Base-by-base conservation (phyloP, 169 alveolate species). In the Eimeria acervulina region DNA sequence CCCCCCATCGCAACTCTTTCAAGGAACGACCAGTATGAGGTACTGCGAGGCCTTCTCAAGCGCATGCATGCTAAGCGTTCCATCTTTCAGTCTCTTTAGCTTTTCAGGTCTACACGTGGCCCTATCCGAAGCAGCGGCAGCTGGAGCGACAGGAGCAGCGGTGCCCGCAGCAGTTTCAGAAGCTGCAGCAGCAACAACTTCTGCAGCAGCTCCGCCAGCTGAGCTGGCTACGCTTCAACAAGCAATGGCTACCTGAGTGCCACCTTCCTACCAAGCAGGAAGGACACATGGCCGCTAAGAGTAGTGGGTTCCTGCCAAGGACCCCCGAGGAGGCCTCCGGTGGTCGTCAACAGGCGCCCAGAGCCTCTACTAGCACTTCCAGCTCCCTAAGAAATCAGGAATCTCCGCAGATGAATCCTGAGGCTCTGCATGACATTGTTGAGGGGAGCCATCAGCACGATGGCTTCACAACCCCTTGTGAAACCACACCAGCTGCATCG, bases 201-300 rank as follows among this genome's bases (percentile, higher is more conserved):
- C 91, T 33, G 76, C 51, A 31, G 91, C 91, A 33, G 66, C 88
- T 78, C 36, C 63, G 7, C 66, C 63, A 78, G 88, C 88, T 66
- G 66, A 78, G 44, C 63, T 44, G 68, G 88, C 66, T n/a, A n/a
- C 66, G 66, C 88, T 78, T 28, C 52, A 78, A 66, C 63, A 47
- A 26, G 44, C 88, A 47, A 78, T 78, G 88, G 42, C 40, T 78
- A n/a, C 63, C 26, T 44, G 26, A 28, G 88, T 78, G 38, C 40
- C 40, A 78, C 47, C 38, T 13, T 12, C 63, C 55, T 78, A 78
- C 42, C 44, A n/a, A 23, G 61, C 88, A 42, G 33, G 88, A n/a
- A 78, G 66, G 88, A 44, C 88, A 2, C 66, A 78, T 78, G 88
- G 44, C 42, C 44, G 26, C 44, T 78, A 40, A 44, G 63, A 47